Evolutionary conservation across 2,329 filamentous ascomycete species (phyloP).

Genomic region (Paraphaeosphaeria minitans): DNA sequence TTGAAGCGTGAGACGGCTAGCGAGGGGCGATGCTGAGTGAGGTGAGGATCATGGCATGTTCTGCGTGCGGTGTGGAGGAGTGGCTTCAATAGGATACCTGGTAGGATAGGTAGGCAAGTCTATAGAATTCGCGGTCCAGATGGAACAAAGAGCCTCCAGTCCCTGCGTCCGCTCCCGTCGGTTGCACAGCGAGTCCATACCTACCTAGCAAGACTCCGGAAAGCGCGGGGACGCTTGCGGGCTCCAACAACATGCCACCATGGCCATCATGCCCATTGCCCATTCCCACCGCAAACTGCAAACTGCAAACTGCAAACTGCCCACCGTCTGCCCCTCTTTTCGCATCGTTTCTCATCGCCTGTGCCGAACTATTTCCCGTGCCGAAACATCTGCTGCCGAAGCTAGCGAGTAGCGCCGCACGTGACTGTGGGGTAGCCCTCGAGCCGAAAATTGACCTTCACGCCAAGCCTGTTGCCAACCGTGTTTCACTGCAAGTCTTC

Average conservation of each 20-base stretch:
- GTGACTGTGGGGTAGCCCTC: conserved; percentile 18
- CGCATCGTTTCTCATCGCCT: not conserved
- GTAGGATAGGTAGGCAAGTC: too few species aligned
- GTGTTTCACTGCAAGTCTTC: conserved; percentile 3
- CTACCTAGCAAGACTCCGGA: not conserved
- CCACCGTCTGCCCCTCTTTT: not conserved
- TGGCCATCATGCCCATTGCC: not conserved
- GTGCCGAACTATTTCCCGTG: not conserved
- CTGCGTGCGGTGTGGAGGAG: not conserved
- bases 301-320: too few species aligned
- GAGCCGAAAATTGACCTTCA: conserved; percentile 24
- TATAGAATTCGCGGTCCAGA: conserved; percentile 5
- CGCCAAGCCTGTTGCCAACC: conserved; percentile 7
- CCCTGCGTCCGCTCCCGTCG: conserved; percentile 13
- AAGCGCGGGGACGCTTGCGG: conserved; percentile 11
- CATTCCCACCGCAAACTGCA: too few species aligned
- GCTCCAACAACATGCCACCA: not conserved
- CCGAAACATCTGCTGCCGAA: not conserved
- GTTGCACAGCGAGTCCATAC: not conserved
- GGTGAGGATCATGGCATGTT: not conserved
- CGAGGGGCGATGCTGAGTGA: not conserved
- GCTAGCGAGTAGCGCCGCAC: not conserved
- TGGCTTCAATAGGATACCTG: not conserved
- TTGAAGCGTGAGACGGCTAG: conserved; percentile 4
- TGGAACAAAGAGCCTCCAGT: conserved; percentile 9